phyloP scores from a whole-genome alignment of 1,284 basidiomycete species.

The Tetrapyrgos nigripes region DNA sequence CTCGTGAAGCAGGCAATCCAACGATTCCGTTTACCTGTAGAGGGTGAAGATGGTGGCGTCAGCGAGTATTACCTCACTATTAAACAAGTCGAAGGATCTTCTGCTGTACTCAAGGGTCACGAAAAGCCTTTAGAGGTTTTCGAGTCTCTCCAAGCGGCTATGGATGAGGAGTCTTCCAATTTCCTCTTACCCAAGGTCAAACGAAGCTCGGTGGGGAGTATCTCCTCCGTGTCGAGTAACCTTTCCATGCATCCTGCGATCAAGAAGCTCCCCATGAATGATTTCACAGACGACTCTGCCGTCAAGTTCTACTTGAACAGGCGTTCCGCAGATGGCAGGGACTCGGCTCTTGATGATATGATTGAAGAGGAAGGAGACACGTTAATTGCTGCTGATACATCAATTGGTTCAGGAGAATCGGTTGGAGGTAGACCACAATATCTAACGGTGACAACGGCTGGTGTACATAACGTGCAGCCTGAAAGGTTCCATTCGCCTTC shows the following conservation, averaged over 20 bases:
- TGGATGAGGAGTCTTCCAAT: conserved; percentile 44
- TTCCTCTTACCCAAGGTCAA: conserved; percentile 79
- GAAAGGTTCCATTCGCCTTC: conserved; percentile 84
- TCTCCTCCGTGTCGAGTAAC: conserved; percentile 91
- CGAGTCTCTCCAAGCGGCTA: conserved; percentile 80
- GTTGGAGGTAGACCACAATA: background rate
- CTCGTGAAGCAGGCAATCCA: conserved; percentile 93
- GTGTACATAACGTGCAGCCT: conserved; percentile 54
- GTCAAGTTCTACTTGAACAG: conserved; percentile 96
- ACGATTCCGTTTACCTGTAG: conserved; percentile 82
- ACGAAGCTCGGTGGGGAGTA: conserved; percentile 91
- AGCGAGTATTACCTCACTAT: conserved; percentile 89
- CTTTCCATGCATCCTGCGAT: conserved; percentile 94
- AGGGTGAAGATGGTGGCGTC: conserved; percentile 65
- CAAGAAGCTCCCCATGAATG: conserved; percentile 91
- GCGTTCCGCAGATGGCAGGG: conserved; percentile 39
- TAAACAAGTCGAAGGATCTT: conserved; percentile 89
- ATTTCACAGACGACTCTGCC: conserved; percentile 95
- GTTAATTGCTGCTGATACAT: conserved; percentile 50
- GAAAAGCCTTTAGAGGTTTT: conserved; percentile 90
- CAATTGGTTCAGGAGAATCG: conserved; percentile 20
- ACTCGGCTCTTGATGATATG: conserved; percentile 33
- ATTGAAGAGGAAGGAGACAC: conserved; percentile 59
- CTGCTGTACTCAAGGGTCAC: conserved; percentile 69
- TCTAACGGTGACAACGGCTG: conserved; percentile 17